Evolutionary conservation across 2,329 filamentous ascomycete genomes (phyloP), one percentile per base, ranked within the genome.

Genomic region (Orbilia ellipsospora): DNA sequence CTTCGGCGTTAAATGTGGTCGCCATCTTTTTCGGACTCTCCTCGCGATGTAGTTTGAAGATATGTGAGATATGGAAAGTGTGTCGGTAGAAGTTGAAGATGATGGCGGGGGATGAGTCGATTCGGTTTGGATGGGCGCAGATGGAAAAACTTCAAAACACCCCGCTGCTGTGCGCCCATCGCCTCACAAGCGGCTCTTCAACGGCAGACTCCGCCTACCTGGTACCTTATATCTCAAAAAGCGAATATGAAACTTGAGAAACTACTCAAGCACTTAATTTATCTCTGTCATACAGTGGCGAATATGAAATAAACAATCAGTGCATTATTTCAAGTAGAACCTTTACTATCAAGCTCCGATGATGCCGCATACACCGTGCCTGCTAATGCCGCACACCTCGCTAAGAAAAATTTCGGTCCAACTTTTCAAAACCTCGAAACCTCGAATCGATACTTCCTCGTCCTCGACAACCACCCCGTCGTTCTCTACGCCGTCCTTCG

Each of bases 61-160:
- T 26, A 10, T 16, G 1, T 26, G n/a, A 6, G 23, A 23, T 23
- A 2, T 4, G 15, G 15, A 13, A 4, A 23, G 23, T 23, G 28
- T 61, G 20, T 52, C 28, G 23, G 31, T 45, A 18, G 54, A 48
- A 48, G 62, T 8, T 42, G 26, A 61, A 36, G 40, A 51, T 50
- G 62, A 57, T 70, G 63, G 63, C 50, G 70, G 62, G 54, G 57
- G 28, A 23, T 23, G 23, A 23, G 23, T 23, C 59, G 45, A 8
- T 28, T 55, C 56, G 54, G 60, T 68, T 68, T 63, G 62, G 57
- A 67, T 74, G 63, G 61, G 63, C 63, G 63, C 57, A 23, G 44
- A 48, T 15, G 16, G 7, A 48, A 20, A 67, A 42, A 52, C 42
- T 40, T 42, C 55, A 48, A 12, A 23, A 36, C 5, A 56, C 68